Evolutionary conservation across 805 yeast genomes (phyloP).

Genomic region (Yarrowia sp.): DNA sequence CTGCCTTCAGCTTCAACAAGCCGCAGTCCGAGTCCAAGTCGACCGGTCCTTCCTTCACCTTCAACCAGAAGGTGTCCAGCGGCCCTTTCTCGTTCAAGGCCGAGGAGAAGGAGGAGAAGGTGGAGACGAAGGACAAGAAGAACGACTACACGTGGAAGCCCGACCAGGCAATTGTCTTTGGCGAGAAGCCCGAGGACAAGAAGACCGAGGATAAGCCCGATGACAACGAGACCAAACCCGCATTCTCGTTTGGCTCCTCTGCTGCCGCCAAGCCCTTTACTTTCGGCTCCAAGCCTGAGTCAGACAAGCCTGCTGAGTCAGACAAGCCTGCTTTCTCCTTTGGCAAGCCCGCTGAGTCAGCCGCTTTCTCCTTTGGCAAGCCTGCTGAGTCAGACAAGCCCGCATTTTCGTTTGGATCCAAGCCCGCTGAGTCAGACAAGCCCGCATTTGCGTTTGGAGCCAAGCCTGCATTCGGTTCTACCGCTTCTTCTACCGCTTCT

Average conservation of each 20-base stretch:
- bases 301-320: not conserved
- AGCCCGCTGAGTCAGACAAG: conserved; percentile 29
- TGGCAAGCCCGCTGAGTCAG: not conserved
- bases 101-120: not conserved
- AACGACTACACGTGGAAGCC: conserved; percentile 38
- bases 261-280: not conserved
- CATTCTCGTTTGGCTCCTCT: conserved; percentile 1
- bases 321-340: not conserved
- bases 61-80: conserved; percentile 27
- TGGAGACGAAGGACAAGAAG: not conserved
- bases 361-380: not conserved
- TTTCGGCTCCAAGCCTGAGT: not conserved
- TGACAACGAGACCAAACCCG: no score
- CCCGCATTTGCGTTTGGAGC: conserved; percentile 36
- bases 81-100: conserved; percentile 32
- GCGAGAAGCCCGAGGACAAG: conserved; percentile 8
- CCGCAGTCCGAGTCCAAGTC: conserved; percentile 1
- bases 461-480: no score
- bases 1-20: conserved; percentile 48
- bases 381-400: conserved; percentile 24
- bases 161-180: conserved; percentile 38
- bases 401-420: conserved; percentile 31
- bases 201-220: not conserved
- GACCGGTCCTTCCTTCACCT: conserved; percentile 31
- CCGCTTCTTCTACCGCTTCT: conserved; percentile 1